Evolutionary conservation across 371 early-diverging fungal species (phyloP), one percentile per base, ranked within the genome.

Genomic region (Mortierella sp.): DNA sequence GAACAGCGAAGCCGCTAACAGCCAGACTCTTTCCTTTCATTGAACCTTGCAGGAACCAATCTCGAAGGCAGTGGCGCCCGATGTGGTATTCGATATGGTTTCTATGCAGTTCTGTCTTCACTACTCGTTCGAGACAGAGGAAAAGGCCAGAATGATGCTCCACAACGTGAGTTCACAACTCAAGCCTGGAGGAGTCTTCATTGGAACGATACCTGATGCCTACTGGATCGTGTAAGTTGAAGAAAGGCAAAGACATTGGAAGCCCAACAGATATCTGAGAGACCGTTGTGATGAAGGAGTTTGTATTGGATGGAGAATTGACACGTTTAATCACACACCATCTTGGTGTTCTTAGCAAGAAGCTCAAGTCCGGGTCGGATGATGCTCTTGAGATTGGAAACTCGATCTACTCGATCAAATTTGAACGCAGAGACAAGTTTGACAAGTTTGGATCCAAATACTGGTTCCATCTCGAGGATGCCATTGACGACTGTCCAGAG

Each of bases 41-140:
- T 10, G 6, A 17, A 2, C 24, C 12, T 44, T n/a, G 52, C 62
- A 87, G 86, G 82, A 87, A 60, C 67, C 81, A 5, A 77, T 91
- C 56, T 85, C 85, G n/a, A 87, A 86, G 1, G 64, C 81, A 34
- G 73, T 88, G 43, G 77, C 86, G 3, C 74, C 78, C 0, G 78
- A 85, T 31, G 68, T 79, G 19, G 57, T 73, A 46, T 95, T 97
- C 57, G 95, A 99, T 77, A 82, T 96, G 19, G 94, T 98, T 2
- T 94, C 94, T 52, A 89, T 92, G 81, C 99, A 99, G 80, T 99
- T 99, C 79, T 94, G 95, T 70, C 80, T 99, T 54, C 99, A 99
- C 73, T 99, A 99, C 80, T 92, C 97, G 0, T 99, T 99, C 77
- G 93, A 94, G 67, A 85, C 87, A 3, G 96, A 97, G 79, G 67